These are phyloP conservation scores for Silene latifolia DNA, from an alignment of 148 eudicot genomes.

Conservation along the genomic window DNA sequence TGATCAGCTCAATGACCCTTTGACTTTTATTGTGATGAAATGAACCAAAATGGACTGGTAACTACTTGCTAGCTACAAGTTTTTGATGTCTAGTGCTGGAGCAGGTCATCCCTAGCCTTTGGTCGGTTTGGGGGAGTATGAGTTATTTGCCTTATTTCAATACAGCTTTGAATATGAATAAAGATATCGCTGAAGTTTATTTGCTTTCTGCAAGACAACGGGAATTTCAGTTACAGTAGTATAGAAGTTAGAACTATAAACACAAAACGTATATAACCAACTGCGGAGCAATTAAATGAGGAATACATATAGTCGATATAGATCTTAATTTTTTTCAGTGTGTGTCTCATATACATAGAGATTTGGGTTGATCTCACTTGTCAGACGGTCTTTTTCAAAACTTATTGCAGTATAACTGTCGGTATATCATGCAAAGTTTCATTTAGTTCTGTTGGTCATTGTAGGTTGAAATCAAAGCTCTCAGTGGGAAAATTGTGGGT, in stretches of 20 bases:
- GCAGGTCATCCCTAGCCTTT: background rate
- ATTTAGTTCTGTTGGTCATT: slow-evolving; percentile 8
- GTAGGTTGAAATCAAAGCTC: slow-evolving; percentile 41
- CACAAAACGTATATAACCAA: no score
- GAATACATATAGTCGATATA: no score
- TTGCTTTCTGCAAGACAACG: no score
- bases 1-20: background rate
- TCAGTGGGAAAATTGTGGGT: slow-evolving; percentile 42
- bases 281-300: no score
- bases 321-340: no score
- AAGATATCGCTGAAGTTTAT: background rate
- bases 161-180: background rate
- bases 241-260: no score
- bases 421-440: background rate
- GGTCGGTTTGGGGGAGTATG: background rate
- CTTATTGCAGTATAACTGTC: background rate
- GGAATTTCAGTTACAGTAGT: background rate
- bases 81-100: background rate
- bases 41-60: background rate
- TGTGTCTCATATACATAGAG: no score
- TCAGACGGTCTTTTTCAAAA: no score
- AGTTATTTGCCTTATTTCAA: background rate
- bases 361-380: no score
- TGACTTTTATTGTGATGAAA: background rate
- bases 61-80: no score